Conservation (phyloP, 179 eudicot genomes). For the Sideroxylon spinosum region DNA sequence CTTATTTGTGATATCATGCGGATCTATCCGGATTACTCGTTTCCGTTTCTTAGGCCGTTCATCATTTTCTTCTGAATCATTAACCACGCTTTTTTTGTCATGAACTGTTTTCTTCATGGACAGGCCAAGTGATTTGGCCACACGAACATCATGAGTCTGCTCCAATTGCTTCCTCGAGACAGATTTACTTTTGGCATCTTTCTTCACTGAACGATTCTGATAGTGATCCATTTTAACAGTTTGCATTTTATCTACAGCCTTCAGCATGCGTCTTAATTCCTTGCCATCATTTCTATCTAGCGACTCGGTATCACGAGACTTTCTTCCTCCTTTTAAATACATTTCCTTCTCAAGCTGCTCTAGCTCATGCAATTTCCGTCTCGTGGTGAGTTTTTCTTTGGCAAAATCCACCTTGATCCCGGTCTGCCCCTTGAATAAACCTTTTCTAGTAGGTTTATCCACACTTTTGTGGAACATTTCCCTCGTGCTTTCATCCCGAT, state of each 20-base stretch:
- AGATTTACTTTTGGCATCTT: constrained; percentile 13
- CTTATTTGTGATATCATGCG: constrained; percentile 60
- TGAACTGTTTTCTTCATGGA: constrained; percentile 27
- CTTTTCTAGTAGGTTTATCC: constrained; percentile 6
- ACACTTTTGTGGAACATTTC: constrained; percentile 1
- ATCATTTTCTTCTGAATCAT: constrained; percentile 29
- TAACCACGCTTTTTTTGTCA: constrained; percentile 31
- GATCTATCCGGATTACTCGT: constrained; percentile 58
- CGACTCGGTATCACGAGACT: constrained; percentile 12
- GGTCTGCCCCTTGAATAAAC: not conserved
- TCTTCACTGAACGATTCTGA: constrained; percentile 10
- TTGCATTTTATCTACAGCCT: constrained; percentile 9
- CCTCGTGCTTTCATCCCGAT: constrained; percentile 1
- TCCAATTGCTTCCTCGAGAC: constrained; percentile 7
- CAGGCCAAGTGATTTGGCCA: constrained; percentile 18
- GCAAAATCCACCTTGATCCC: not conserved
- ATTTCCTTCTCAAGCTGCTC: constrained; percentile 12
- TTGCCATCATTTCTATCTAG: constrained; percentile 13
- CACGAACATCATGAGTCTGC: constrained; percentile 6
- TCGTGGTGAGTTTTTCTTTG: constrained; percentile 12
- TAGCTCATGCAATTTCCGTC: constrained; percentile 18
- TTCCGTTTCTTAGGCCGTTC: constrained; percentile 49
- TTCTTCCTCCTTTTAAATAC: constrained; percentile 8
- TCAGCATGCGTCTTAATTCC: constrained; percentile 16
- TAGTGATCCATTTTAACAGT: constrained; percentile 8